Conservation (phyloP, 2,329 filamentous ascomycete species). For the Exophiala phaeomuriformis region DNA sequence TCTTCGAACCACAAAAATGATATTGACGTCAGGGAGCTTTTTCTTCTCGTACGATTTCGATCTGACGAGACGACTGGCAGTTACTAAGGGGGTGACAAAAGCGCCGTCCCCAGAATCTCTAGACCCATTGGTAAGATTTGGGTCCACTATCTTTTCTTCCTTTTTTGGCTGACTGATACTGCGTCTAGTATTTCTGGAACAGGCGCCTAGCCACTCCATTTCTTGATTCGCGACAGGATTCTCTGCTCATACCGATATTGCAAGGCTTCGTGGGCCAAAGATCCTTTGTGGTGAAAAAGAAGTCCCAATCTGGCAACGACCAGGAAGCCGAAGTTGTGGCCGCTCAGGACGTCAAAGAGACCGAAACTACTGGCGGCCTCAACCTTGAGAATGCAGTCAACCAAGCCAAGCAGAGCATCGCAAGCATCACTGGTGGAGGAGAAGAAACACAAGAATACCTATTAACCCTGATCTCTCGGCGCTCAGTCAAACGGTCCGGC, state of each 20-base stretch:
- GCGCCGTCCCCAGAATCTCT: constrained; percentile 14
- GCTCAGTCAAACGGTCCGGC: constrained; percentile 78
- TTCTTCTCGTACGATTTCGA: constrained; percentile 95
- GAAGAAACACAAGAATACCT: constrained; percentile 50
- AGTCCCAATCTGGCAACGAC: constrained; percentile 15
- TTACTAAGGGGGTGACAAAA: constrained; percentile 7
- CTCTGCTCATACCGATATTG: constrained; percentile 71
- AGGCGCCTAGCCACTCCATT: constrained; percentile 66
- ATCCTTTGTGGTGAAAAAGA: constrained; percentile 62
- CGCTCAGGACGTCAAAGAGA: constrained; percentile 38
- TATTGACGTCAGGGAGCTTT: constrained; percentile 81
- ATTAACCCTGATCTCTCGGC: constrained; percentile 84
- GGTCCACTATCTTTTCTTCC: not conserved
- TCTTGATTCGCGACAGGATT: constrained; percentile 62
- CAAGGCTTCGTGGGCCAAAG: constrained; percentile 91
- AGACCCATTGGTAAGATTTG: constrained; percentile 13
- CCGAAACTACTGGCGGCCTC: not conserved
- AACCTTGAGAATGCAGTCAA: constrained; percentile 12
- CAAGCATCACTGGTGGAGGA: constrained; percentile 21
- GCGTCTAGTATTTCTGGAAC: constrained; percentile 78
- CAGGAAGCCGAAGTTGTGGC: constrained; percentile 27
- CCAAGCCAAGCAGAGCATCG: constrained; percentile 17
- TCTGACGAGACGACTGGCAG: constrained; percentile 61
- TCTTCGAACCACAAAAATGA: constrained; percentile 71
- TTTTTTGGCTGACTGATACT: constrained; percentile 1